Conservation (phyloP, 2,329 filamentous ascomycete species). For the Neonectria sp. region DNA sequence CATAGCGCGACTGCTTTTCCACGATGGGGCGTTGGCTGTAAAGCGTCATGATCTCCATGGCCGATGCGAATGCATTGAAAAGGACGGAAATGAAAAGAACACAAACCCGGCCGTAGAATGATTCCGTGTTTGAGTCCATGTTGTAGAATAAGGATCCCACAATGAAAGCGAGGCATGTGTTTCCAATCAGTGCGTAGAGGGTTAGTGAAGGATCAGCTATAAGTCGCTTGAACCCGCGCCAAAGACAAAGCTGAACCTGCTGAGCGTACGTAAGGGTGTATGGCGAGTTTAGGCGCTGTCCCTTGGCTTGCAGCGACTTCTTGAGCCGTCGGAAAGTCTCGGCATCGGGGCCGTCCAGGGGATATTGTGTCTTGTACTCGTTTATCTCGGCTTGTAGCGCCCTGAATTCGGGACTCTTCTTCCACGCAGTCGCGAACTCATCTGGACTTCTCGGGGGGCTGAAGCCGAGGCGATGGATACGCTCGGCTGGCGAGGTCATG, state of each 20-base stretch:
- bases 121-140: slow-evolving; percentile 56
- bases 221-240: slow-evolving; percentile 56
- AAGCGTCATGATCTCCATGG: slow-evolving; percentile 52
- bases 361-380: slow-evolving; percentile 52
- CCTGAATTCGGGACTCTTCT: slow-evolving; percentile 35
- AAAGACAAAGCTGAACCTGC: slow-evolving; percentile 60
- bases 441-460: slow-evolving; percentile 51
- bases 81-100: slow-evolving; percentile 67
- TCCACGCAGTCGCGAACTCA: slow-evolving; percentile 55
- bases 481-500: slow-evolving; percentile 57
- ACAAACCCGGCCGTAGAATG: slow-evolving; percentile 61
- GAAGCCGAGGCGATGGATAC: slow-evolving; percentile 48
- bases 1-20: slow-evolving; percentile 54
- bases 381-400: slow-evolving; percentile 32
- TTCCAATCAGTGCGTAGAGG: no score
- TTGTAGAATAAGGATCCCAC: slow-evolving; percentile 66
- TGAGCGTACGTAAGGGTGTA: slow-evolving; percentile 63
- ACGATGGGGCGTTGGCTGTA: slow-evolving; percentile 53
- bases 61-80: slow-evolving; percentile 61
- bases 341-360: slow-evolving; percentile 26
- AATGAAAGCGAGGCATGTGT: slow-evolving; percentile 51
- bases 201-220: slow-evolving; percentile 43
- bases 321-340: slow-evolving; percentile 38
- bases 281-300: slow-evolving; percentile 61
- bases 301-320: slow-evolving; percentile 41